Base-by-base conservation (phyloP, 2,329 filamentous ascomycete species). In the Blastomyces gilchristii region DNA sequence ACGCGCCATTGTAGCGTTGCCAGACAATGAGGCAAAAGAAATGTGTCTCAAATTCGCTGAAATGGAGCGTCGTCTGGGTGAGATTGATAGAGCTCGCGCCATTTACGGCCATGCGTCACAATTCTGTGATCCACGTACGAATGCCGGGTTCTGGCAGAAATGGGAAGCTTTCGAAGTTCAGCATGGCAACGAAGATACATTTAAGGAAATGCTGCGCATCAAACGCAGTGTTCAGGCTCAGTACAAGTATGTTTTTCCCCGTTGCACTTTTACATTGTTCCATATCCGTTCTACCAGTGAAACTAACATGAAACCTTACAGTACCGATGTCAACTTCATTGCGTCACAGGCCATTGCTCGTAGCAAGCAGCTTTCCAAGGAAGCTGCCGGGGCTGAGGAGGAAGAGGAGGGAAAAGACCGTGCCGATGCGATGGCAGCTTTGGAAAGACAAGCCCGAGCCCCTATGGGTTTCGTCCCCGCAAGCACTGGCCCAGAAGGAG, bases 1-100 rank as follows among this genome's bases (percentile, higher is more conserved):
- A 78, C 87, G 92, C 63, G 93, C 94, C 47, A 96, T 99, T 68
- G 87, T 90, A 12, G 89, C 91, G n/a, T 81, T 99, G 45, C 93
- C 95, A 0, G 94, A 99, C 75, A 85, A 82, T 66, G 94, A 97
- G 76, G 94, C 93, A 7, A 91, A 92, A 72, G 90, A 94, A 69
- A 99, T 99, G 94, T 99, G 94, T 77, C 85, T 99, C 73, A 97
- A 97, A 73, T 99, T 99, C 72, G 94, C 94, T 1, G 91, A 97
- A 71, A 96, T 96, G 91, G 91, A 97, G 78, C 86, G 92, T 70
- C 81, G 91, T 39, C 79, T 97, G 5, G 92, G 92, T 66, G 91
- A 97, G 73, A 95, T 99, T 73, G 94, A 99, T 75, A 87, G 95
- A 64, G 93, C 94, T 50, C 83, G 94, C 69, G 92, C 93, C 8